phyloP scores from a whole-genome alignment of 495 filamentous ascomycete species.

The Trichoderma asperelloides region DNA sequence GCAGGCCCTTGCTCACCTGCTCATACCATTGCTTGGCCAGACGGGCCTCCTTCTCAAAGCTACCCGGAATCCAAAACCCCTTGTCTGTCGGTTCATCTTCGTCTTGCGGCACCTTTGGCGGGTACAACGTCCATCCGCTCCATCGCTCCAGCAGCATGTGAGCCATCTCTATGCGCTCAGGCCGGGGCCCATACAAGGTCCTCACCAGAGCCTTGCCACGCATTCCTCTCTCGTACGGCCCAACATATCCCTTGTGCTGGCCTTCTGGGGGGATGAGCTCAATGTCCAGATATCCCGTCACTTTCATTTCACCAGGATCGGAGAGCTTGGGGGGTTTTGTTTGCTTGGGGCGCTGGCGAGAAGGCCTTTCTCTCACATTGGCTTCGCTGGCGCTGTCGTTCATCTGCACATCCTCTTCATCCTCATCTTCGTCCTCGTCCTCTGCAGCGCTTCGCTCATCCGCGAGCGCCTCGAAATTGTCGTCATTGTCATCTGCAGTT shows the following conservation, averaged over 20 bases:
- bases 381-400: not conserved
- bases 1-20: not conserved
- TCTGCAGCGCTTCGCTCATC: not conserved
- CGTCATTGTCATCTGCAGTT: slow-evolving; percentile 4
- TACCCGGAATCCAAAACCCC: not conserved
- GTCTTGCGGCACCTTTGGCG: not conserved
- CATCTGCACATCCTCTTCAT: slow-evolving; percentile 5
- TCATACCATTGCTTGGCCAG: not conserved
- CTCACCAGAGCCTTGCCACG: slow-evolving; percentile 6
- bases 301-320: not conserved
- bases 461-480: slow-evolving; percentile 8
- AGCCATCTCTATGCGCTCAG: not conserved
- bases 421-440: slow-evolving; percentile 1
- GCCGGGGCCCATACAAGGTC: slow-evolving; percentile 1
- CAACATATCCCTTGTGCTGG: slow-evolving; percentile 9
- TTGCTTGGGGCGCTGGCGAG: not conserved
- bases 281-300: not conserved
- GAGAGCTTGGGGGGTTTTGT: not conserved
- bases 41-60: not conserved
- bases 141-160: slow-evolving; percentile 3
- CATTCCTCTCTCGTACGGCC: not conserved
- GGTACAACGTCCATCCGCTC: slow-evolving; percentile 3
- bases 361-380: not conserved
- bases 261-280: not conserved
- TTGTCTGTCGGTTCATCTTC: slow-evolving; percentile 1